phyloP scores from a whole-genome alignment of 1,139 yeast species.

The Diutina rugosa region DNA sequence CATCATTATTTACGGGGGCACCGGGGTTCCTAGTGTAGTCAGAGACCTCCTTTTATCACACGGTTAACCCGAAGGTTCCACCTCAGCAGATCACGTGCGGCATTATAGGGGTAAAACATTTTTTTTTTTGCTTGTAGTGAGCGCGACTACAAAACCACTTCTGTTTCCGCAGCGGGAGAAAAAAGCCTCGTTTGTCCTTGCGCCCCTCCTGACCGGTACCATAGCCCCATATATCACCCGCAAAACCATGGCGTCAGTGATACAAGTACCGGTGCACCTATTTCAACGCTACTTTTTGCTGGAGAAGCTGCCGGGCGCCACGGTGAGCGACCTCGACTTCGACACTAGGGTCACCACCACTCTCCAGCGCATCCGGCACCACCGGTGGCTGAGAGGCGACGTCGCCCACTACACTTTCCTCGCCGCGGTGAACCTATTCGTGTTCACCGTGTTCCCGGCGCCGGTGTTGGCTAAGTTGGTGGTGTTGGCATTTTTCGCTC shows the following conservation, averaged over 20 bases:
- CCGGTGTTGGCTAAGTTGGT: slow-evolving; percentile 32
- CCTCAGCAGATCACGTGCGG: not conserved
- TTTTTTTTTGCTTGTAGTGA: not conserved
- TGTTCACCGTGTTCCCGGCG: slow-evolving; percentile 41
- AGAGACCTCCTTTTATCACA: not conserved
- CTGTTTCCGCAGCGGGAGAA: not conserved
- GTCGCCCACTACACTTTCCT: slow-evolving; percentile 40
- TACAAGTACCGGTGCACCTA: slow-evolving; percentile 7
- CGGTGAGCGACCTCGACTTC: slow-evolving; percentile 43
- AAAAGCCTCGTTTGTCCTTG: not conserved
- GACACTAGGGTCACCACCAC: slow-evolving; percentile 44
- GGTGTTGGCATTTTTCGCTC: slow-evolving; percentile 20
- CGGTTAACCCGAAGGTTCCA: not conserved
- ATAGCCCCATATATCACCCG: not conserved
- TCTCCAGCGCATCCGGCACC: slow-evolving; percentile 33
- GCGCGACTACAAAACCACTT: not conserved
- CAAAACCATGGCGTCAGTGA: not conserved
- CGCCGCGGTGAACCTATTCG: slow-evolving; percentile 34
- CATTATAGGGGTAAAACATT: not conserved
- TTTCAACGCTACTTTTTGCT: slow-evolving; percentile 41
- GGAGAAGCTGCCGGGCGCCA: slow-evolving; percentile 45
- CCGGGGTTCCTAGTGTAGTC: not conserved
- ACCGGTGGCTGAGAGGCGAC: slow-evolving; percentile 35
- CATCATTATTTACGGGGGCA: too few species aligned
- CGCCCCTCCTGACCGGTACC: not conserved